Conservation (phyloP, 2,329 filamentous ascomycete species). For the Lanzia echinophila region DNA sequence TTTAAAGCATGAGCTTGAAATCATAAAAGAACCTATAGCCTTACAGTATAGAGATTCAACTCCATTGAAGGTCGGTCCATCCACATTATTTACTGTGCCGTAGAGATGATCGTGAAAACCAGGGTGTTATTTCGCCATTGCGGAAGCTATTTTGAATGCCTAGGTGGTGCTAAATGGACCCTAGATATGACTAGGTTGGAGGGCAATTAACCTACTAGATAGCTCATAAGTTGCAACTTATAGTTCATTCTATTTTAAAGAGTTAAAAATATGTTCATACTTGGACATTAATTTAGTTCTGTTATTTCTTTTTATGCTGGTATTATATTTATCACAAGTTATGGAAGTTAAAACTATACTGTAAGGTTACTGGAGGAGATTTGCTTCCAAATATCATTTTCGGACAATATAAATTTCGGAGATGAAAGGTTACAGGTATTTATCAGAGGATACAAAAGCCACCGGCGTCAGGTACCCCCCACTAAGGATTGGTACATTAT, state of each 20-base stretch:
- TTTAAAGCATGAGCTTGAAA: constrained; percentile 1
- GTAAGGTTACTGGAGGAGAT: background rate
- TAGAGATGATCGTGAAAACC: constrained; percentile 6
- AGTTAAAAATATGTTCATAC: background rate
- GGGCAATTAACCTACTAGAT: background rate
- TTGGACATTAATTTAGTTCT: background rate
- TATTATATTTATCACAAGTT: background rate
- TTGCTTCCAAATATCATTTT: background rate
- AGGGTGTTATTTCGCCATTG: constrained; percentile 9
- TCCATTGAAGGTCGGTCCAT: background rate
- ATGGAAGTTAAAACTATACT: background rate
- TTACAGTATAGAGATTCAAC: constrained; percentile 4
- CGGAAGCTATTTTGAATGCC: constrained; percentile 9
- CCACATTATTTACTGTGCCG: background rate
- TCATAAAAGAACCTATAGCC: background rate
- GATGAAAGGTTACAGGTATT: constrained; percentile 17
- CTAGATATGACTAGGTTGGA: background rate
- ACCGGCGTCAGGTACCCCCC: constrained; percentile 21
- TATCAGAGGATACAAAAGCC: constrained; percentile 14
- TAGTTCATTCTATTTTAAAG: background rate
- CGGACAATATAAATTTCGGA: constrained; percentile 21
- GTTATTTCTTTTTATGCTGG: background rate
- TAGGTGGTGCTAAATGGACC: constrained; percentile 1
- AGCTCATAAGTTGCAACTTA: too few species aligned
- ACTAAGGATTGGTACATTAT: constrained; percentile 6